These are phyloP conservation scores for Pythium periplocum DNA, from an alignment of 352 stramenopile genomes.

Conservation along the genomic window DNA sequence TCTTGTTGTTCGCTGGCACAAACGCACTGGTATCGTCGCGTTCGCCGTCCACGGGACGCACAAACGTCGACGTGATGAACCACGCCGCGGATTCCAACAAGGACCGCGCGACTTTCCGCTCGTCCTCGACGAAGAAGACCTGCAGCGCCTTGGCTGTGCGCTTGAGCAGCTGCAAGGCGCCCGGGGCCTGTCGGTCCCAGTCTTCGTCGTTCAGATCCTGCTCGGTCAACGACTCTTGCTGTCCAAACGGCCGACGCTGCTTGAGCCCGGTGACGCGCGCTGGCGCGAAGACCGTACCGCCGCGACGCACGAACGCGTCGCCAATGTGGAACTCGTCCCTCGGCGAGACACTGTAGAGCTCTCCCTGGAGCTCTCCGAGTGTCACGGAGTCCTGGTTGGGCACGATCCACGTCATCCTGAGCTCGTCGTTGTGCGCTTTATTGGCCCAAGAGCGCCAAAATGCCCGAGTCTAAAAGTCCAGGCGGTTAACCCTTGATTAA, in stretches of 20 bases:
- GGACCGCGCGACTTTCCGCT: constrained; percentile 41
- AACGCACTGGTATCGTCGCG: constrained; percentile 24
- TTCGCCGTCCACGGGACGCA: constrained; percentile 18
- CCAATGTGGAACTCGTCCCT: constrained; percentile 50
- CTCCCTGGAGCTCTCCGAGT: constrained; percentile 64
- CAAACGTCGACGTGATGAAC: constrained; percentile 19
- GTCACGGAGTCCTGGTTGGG: constrained; percentile 64
- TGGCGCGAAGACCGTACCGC: constrained; percentile 45
- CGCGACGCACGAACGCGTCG: constrained; percentile 58
- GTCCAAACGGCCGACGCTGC: constrained; percentile 46
- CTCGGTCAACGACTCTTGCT: constrained; percentile 49
- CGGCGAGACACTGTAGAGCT: constrained; percentile 66
- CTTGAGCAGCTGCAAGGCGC: constrained; percentile 38
- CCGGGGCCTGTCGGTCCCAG: constrained; percentile 28
- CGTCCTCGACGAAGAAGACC: constrained; percentile 58
- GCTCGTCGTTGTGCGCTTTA: neutral
- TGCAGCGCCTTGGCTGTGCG: constrained; percentile 16
- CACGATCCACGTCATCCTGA: constrained; percentile 53
- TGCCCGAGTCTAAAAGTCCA: neutral
- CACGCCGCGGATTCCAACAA: constrained; percentile 19
- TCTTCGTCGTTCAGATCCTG: constrained; percentile 30
- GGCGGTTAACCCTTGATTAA: no score
- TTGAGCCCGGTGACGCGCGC: constrained; percentile 49
- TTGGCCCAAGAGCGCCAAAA: neutral
- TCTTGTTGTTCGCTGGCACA: constrained; percentile 8